Evolutionary conservation across 129 eudicot genomes (phyloP), one percentile per base, ranked within the genome.

Genomic region (Flaveria trinervia): DNA sequence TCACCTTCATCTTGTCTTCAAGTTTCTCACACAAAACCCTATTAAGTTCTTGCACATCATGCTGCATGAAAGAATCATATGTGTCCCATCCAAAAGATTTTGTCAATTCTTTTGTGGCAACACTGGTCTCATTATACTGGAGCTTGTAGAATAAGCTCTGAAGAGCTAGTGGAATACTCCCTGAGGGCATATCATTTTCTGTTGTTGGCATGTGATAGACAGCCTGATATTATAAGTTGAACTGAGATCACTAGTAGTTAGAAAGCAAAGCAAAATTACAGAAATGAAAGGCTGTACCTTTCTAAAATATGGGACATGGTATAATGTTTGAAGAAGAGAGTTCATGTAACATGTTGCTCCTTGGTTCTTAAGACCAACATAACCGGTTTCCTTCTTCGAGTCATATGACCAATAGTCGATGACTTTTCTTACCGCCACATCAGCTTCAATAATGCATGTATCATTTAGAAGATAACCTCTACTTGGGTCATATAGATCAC

Each of bases 21-120:
- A 93, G 98, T 84, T 93, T 93, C 83, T 93, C 98, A 85, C 88
- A 86, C 74, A 93, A 75, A 49, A 93, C 98, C 82, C 96, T 84
- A 68, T 93, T 93, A 60, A 93, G 95, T 80, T 93, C 98, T 87
- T 93, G 98, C 65, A 90, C 98, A 84, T 93, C 98, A 80, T 93
- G 98, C 84, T 93, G 96, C 98, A 93, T 85, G 75, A 93, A 93
- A 28, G 98, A 93, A 80, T 93, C 98, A 79, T 88, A 90, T n/a
- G 96, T 86, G 80, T 93, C 98, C 98, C 98, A 93, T 66, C 98
- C 96, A 85, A 93, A 93, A 67, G 98, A 93, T 83, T 90, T 93
- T 23, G 98, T 93, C 80, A 93, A 79, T 62, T 90, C 98, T 86
- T 93, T 93, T 64, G 98, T 93, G 30, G 98, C 89, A 59, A 93